Evolutionary conservation across 768 basidiomycete species (phyloP).

Genomic region (Rhizopogon sp.): DNA sequence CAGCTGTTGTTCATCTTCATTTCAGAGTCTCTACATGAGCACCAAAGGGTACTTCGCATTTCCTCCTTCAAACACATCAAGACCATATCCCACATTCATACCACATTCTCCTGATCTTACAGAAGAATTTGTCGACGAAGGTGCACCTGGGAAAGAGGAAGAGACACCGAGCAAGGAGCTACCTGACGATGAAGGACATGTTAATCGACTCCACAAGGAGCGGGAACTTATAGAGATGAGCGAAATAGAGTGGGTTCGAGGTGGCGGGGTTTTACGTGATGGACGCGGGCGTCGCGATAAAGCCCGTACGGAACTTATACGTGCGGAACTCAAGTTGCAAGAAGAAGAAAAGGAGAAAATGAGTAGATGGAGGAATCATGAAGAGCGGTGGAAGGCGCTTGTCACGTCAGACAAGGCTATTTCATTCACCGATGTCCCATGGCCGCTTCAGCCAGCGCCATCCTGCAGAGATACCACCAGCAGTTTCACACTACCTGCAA

Average conservation of each 20-base stretch:
- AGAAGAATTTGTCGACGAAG: background rate
- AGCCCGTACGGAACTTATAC: slow-evolving; percentile 43
- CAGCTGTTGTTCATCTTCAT: background rate
- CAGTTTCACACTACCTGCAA: slow-evolving; percentile 32
- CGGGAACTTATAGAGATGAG: slow-evolving; percentile 39
- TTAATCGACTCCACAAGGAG: slow-evolving; percentile 25
- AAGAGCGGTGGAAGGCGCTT: slow-evolving; percentile 44
- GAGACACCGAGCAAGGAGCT: slow-evolving; percentile 1
- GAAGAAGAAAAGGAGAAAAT: slow-evolving; percentile 35
- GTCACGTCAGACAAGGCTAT: slow-evolving; percentile 24
- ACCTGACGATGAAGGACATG: slow-evolving; percentile 10
- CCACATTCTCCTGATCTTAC: background rate
- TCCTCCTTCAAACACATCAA: background rate
- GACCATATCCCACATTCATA: background rate
- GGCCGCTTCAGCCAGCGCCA: slow-evolving; percentile 41
- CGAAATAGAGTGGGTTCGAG: slow-evolving; percentile 58
- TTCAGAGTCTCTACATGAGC: background rate
- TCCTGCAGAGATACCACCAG: slow-evolving; percentile 17
- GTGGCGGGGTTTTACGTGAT: slow-evolving; percentile 52
- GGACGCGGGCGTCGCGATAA: slow-evolving; percentile 43
- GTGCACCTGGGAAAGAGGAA: background rate
- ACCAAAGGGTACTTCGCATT: slow-evolving; percentile 1
- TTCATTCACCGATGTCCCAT: slow-evolving; percentile 53
- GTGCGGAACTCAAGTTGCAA: slow-evolving; percentile 40
- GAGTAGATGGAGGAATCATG: slow-evolving; percentile 50